Conservation (phyloP, 1,284 basidiomycete genomes). For the Vanrija humicola region DNA sequence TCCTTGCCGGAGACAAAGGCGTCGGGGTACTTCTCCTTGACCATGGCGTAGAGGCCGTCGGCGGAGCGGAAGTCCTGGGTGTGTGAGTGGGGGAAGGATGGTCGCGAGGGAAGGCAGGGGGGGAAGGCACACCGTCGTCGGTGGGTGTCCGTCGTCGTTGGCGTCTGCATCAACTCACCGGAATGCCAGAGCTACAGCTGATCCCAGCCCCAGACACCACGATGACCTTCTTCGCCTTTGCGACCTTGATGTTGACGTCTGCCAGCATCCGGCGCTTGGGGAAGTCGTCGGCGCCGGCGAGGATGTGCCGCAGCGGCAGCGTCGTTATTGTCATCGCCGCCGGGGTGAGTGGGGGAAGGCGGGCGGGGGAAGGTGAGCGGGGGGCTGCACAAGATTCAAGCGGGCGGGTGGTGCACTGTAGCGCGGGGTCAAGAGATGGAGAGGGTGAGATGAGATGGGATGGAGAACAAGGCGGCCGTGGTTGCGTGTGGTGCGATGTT, state of each 20-base stretch:
- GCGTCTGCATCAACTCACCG: slow-evolving; percentile 59
- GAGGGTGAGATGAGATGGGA: neutral
- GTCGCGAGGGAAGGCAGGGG: neutral
- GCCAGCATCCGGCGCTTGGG: slow-evolving; percentile 51
- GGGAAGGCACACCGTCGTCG: neutral
- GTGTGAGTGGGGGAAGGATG: neutral
- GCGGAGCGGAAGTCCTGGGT: slow-evolving; percentile 81
- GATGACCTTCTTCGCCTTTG: slow-evolving; percentile 76
- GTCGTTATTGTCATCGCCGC: slow-evolving; percentile 28
- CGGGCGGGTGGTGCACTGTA: neutral
- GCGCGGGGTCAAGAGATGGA: neutral
- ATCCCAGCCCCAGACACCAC: slow-evolving; percentile 89
- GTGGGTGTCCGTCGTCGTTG: too few species aligned
- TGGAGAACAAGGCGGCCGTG: neutral
- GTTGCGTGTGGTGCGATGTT: too few species aligned
- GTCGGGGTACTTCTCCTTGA: slow-evolving; percentile 77
- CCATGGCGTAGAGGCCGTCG: slow-evolving; percentile 80
- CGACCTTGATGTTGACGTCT: slow-evolving; percentile 68
- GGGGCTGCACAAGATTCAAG: neutral
- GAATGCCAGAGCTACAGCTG: slow-evolving; percentile 87
- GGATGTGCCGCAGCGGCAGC: slow-evolving; percentile 32
- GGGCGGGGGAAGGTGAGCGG: neutral
- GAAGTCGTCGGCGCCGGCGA: slow-evolving; percentile 23
- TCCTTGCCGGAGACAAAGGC: slow-evolving; percentile 81
- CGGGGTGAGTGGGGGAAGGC: neutral